Base-by-base conservation (phyloP, 2,329 filamentous ascomycete genomes). In the Cercospora nicotianae region DNA sequence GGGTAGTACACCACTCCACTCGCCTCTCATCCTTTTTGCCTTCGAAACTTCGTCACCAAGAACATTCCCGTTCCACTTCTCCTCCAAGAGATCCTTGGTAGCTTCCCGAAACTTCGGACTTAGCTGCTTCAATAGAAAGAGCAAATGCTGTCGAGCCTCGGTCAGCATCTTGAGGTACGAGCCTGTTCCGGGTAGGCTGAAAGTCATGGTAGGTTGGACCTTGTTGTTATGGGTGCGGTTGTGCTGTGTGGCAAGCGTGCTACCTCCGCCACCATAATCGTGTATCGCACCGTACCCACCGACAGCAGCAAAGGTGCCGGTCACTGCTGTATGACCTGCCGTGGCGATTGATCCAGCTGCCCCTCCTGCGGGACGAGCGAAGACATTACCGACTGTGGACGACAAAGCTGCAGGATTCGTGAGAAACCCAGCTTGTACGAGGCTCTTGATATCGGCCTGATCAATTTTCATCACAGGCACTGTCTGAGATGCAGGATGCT, bases 41-140 rank as follows among this genome's bases (percentile, higher is more conserved):
- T 80, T 77, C 31, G 80, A 81, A 20, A 81, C 78, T 4, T 77
- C 76, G 71, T 84, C 83, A 20, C 83, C 81, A 2, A 80, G 80
- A n/a, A 87, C 79, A 3, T 89, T 89, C 12, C 90, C 90, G 70
- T 93, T 88, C 87, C 91, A 93, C 61, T 88, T 85, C 77, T 93
- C 90, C 45, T 83, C 82, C 45, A 93, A 80, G 71, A 87, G 79
- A 45, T 81, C 80, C 77, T 90, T 84, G 0, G 90, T 87, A 33
- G 85, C 86, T 79, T 92, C 90, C 55, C 85, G 84, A 78, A 85
- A 88, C 64, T 83, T 84, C 0, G 78, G 78, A 12, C 86, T 87
- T 42, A 81, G 79, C 76, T 86, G 87, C 13, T 80, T 81, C 30
- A 93, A 78, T 33, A 91, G 79, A 5, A 81, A 81, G 1, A 88